Evolutionary conservation across 1,284 basidiomycete genomes (phyloP).

Genomic region (Leccinum huronense): DNA sequence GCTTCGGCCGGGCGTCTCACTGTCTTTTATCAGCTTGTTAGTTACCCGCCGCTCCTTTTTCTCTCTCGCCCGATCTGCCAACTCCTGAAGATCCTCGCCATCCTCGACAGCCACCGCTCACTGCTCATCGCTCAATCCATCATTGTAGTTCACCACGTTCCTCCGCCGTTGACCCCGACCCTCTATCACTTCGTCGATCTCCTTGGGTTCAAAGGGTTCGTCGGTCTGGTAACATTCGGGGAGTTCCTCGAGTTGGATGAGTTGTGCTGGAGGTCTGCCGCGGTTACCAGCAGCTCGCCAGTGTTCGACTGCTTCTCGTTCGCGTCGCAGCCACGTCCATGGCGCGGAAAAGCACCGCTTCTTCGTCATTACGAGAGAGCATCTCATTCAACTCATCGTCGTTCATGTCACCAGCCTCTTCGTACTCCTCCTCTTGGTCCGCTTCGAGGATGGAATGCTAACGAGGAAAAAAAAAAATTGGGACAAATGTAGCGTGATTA

Average conservation of each 20-base stretch:
- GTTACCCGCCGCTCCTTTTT: slow-evolving; percentile 60
- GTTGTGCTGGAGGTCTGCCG: slow-evolving; percentile 74
- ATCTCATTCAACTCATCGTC: slow-evolving; percentile 98
- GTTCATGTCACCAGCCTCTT: slow-evolving; percentile 93
- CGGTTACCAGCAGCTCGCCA: slow-evolving; percentile 80
- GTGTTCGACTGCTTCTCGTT: slow-evolving; percentile 62
- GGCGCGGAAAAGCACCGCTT: slow-evolving; percentile 75
- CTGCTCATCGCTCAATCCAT: slow-evolving; percentile 92
- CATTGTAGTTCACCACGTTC: slow-evolving; percentile 89
- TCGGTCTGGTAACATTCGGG: slow-evolving; percentile 90
- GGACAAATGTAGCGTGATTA: background rate
- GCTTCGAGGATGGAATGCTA: slow-evolving; percentile 83
- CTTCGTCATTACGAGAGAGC: slow-evolving; percentile 84
- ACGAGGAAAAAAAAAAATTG: slow-evolving; percentile 8
- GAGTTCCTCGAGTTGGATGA: slow-evolving; percentile 89
- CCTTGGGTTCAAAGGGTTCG: slow-evolving; percentile 70
- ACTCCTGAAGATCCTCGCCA: slow-evolving; percentile 81
- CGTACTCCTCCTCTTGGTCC: slow-evolving; percentile 89
- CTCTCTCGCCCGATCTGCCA: slow-evolving; percentile 60
- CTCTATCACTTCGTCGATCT: slow-evolving; percentile 68
- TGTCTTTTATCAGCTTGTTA: slow-evolving; percentile 53
- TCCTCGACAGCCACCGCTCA: slow-evolving; percentile 90
- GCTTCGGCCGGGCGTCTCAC: slow-evolving; percentile 51
- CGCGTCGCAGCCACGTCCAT: slow-evolving; percentile 78
- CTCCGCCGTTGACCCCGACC: slow-evolving; percentile 84